Evolutionary conservation across 441 rosid species (phyloP).

Genomic region (Euphorbia celastroides): DNA sequence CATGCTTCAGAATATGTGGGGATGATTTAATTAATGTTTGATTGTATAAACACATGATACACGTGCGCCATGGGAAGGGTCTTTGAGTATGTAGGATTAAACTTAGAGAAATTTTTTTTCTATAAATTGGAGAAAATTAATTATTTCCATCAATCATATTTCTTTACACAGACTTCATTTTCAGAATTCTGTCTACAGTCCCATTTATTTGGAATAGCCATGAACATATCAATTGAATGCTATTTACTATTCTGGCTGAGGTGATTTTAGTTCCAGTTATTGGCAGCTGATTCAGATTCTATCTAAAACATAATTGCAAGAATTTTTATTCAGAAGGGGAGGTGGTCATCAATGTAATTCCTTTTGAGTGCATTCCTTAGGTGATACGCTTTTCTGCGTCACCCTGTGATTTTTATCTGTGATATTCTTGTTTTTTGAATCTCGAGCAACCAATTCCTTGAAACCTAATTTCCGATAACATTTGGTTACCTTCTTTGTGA

Average conservation of each 20-base stretch:
- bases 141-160: background rate
- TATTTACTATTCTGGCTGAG: background rate
- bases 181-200: too few species aligned
- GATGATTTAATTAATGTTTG: background rate
- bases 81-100: background rate
- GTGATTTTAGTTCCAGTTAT: background rate
- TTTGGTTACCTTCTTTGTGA: background rate
- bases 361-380: background rate
- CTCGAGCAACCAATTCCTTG: background rate
- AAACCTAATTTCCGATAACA: background rate
- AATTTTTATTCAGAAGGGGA: background rate
- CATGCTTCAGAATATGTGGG: background rate
- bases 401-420: background rate
- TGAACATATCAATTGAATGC: background rate
- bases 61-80: background rate
- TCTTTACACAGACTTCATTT: background rate
- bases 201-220: background rate
- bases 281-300: background rate
- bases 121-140: background rate
- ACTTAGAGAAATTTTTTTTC: slow-evolving; percentile 1
- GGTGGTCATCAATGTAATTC: background rate
- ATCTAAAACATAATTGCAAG: background rate
- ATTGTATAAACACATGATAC: background rate
- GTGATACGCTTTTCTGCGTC: background rate
- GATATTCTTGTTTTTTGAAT: background rate